Evolutionary conservation across 202 grass and related monocot genomes (phyloP).

Genomic region (Carex sylvatica): DNA sequence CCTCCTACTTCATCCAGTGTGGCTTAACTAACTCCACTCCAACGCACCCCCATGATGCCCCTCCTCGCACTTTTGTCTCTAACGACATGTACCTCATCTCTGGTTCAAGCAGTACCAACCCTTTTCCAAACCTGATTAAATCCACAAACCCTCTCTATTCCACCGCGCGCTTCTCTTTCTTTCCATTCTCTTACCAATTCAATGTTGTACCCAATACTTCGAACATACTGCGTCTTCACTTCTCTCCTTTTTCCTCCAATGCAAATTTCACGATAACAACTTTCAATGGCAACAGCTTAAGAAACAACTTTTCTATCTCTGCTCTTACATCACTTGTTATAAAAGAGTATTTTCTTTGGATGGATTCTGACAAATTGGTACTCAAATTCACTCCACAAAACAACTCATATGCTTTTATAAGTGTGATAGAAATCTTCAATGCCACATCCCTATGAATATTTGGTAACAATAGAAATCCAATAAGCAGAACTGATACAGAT

Average conservation of each 20-base stretch:
- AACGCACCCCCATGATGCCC: too few species aligned
- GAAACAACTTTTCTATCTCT: slow-evolving; percentile 36
- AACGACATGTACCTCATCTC: too few species aligned
- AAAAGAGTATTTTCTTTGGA: slow-evolving; percentile 72
- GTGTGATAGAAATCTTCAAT: slow-evolving; percentile 69
- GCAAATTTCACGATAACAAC: too few species aligned
- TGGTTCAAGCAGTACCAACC: too few species aligned
- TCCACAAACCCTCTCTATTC: too few species aligned
- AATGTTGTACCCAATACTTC: not conserved
- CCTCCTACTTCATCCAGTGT: too few species aligned
- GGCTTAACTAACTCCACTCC: too few species aligned
- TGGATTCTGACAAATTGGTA: slow-evolving; percentile 13
- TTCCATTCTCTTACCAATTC: slow-evolving; percentile 43
- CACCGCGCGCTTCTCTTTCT: not conserved
- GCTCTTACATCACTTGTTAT: slow-evolving; percentile 20
- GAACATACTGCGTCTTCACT: slow-evolving; percentile 70
- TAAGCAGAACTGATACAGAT: too few species aligned
- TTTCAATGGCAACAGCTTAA: not conserved
- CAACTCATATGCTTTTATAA: slow-evolving; percentile 50
- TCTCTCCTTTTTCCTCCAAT: slow-evolving; percentile 43
- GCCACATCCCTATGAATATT: slow-evolving; percentile 14
- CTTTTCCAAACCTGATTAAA: too few species aligned
- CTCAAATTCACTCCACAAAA: slow-evolving; percentile 33
- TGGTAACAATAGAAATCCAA: too few species aligned
- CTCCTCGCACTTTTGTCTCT: too few species aligned